Conservation (phyloP, 208 protist species). For the Trypanosoma avium region DNA sequence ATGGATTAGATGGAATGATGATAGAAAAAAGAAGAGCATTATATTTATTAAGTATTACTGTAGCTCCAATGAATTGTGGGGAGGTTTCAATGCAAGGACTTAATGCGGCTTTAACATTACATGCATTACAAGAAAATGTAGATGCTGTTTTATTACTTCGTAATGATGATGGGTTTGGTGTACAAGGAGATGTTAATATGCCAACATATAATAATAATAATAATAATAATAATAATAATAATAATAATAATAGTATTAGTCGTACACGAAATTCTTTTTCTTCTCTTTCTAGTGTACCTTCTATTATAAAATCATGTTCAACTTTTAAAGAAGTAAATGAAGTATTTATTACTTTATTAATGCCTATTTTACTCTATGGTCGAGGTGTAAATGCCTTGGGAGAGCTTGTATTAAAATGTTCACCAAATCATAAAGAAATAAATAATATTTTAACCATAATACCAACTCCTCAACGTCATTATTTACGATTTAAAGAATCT, state of each 20-base stretch:
- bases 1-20: conserved; percentile 75
- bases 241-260: too few relatives aligned
- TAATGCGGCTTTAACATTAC: conserved; percentile 74
- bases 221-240: too few relatives aligned
- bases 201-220: too few relatives aligned
- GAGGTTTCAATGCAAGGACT: conserved; percentile 80
- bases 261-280: too few relatives aligned
- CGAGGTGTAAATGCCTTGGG: conserved; percentile 22
- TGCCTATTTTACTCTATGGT: conserved; percentile 74
- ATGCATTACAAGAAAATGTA: conserved; percentile 46
- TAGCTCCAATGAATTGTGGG: conserved; percentile 66
- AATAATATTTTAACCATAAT: conserved; percentile 76
- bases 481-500: conserved; percentile 47
- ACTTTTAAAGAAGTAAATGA: conserved; percentile 87
- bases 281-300: not conserved
- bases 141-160: conserved; percentile 78
- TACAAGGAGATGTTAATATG: not conserved
- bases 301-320: conserved; percentile 43
- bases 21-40: conserved; percentile 68
- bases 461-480: conserved; percentile 70
- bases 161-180: conserved; percentile 62
- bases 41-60: conserved; percentile 65
- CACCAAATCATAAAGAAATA: conserved; percentile 26
- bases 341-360: conserved; percentile 67
- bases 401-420: conserved; percentile 45